These are phyloP conservation scores for Setaria viridis DNA, from an alignment of 202 grass and related monocot species.

Conservation along the genomic window DNA sequence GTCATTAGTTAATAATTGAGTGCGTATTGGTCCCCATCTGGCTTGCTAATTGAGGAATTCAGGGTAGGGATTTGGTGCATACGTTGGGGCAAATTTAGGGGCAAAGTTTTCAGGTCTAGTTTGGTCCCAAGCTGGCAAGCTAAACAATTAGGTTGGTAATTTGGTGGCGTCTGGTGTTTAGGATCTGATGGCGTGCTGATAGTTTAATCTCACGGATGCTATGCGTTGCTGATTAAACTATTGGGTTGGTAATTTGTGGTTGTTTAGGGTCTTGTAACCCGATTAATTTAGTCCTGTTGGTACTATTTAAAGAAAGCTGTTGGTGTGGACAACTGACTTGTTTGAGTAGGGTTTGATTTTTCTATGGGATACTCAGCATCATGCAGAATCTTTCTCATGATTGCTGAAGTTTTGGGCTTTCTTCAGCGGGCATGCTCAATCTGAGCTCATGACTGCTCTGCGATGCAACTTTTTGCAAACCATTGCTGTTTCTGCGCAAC, in stretches of 20 bases:
- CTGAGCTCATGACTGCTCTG: neutral
- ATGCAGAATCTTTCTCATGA: constrained; percentile 33
- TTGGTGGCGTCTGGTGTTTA: constrained; percentile 29
- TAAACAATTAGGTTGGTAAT: constrained; percentile 50
- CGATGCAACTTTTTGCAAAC: neutral
- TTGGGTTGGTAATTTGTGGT: constrained; percentile 39
- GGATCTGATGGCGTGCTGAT: constrained; percentile 4
- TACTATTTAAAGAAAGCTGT: constrained; percentile 42
- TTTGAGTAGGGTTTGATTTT: constrained; percentile 38
- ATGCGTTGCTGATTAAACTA: constrained; percentile 33
- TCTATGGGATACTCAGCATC: constrained; percentile 16
- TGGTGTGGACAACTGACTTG: constrained; percentile 17
- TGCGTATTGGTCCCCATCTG: constrained; percentile 34
- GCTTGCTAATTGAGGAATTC: constrained; percentile 28
- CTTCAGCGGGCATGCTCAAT: neutral
- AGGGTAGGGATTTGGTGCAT: constrained; percentile 2
- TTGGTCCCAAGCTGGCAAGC: constrained; percentile 37
- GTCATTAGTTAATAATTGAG: constrained; percentile 44
- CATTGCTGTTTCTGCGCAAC: neutral
- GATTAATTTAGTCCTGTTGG: constrained; percentile 37
- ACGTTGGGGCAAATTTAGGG: constrained; percentile 16
- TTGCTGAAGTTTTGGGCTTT: constrained; percentile 5
- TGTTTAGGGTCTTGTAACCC: constrained; percentile 24
- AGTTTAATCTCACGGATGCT: neutral
- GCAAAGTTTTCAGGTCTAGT: neutral